These are phyloP conservation scores for Exsudoporus frostii DNA, from an alignment of 768 basidiomycete genomes.

Conservation along the genomic window DNA sequence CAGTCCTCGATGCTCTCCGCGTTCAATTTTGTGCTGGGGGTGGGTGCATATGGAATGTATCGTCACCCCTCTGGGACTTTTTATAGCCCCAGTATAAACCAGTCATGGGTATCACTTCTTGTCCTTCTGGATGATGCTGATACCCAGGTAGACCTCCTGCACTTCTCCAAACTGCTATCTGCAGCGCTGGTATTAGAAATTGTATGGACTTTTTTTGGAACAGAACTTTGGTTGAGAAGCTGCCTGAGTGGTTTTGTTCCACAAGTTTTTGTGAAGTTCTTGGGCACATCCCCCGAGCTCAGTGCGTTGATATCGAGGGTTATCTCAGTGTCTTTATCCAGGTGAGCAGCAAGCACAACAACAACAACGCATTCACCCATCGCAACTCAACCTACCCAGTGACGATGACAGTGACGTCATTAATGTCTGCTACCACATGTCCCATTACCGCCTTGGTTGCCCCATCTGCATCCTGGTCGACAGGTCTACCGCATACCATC, in stretches of 20 bases:
- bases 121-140: not conserved
- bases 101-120: constrained; percentile 9
- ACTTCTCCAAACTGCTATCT: constrained; percentile 19
- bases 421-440: not conserved
- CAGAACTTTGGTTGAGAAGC: too few species aligned
- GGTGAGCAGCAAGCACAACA: not conserved
- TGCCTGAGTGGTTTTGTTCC: not conserved
- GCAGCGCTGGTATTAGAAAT: constrained; percentile 20
- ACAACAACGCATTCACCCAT: not conserved
- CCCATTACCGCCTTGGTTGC: too few species aligned
- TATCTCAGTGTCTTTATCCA: not conserved
- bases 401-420: not conserved
- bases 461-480: too few species aligned
- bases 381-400: not conserved
- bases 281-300: not conserved
- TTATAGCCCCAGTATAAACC: constrained; percentile 22
- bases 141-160: constrained; percentile 17
- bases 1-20: not conserved
- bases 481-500: too few species aligned
- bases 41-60: constrained; percentile 10
- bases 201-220: not conserved
- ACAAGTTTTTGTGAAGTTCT: constrained; percentile 11
- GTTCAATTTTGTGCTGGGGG: constrained; percentile 1
- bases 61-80: constrained; percentile 2
- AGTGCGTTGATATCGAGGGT: not conserved